Evolutionary conservation across 257 asterid species (phyloP).

Genomic region (Linaria vulgaris): DNA sequence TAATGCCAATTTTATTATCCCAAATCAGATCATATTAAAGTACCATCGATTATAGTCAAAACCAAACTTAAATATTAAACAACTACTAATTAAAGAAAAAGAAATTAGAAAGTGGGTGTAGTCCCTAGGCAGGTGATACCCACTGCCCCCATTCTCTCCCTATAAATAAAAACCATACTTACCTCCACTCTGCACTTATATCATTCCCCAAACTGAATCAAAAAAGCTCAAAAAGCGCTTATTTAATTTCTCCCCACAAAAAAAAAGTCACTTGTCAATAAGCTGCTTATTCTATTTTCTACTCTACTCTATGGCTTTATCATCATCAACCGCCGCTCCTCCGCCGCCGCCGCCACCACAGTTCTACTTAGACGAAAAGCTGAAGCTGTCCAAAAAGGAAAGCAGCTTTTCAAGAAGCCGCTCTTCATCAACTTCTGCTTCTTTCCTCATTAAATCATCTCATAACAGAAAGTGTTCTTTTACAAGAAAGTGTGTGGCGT

Average conservation of each 20-base stretch:
- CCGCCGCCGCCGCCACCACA: slow-evolving; percentile 20
- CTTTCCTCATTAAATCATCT: slow-evolving; percentile 25
- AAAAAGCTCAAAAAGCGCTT: background rate
- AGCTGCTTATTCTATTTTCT: background rate
- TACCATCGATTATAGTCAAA: too few species aligned
- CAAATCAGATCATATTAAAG: too few species aligned
- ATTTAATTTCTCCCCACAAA: background rate
- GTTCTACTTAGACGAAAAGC: slow-evolving; percentile 38
- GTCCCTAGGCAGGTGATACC: slow-evolving; percentile 43
- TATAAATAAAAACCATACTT: slow-evolving; percentile 44
- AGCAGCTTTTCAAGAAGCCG: slow-evolving; percentile 33
- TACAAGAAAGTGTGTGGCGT: slow-evolving; percentile 71
- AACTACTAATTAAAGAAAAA: too few species aligned
- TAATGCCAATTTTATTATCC: too few species aligned
- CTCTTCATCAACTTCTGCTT: slow-evolving; percentile 23
- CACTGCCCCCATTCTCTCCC: slow-evolving; percentile 31
- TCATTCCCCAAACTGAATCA: slow-evolving; percentile 20
- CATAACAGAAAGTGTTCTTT: slow-evolving; percentile 56
- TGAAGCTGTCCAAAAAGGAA: slow-evolving; percentile 43
- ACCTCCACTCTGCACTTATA: background rate
- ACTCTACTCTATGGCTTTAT: slow-evolving; percentile 24
- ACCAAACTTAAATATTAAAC: too few species aligned
- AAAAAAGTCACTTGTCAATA: slow-evolving; percentile 13
- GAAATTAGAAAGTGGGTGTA: slow-evolving; percentile 34
- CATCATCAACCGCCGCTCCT: slow-evolving; percentile 17